Percentiles rank a stretch among this genome's conserved stretches.
These are phyloP conservation scores for Heliocybe sulcata DNA, from an alignment of 1,284 basidiomycete species.

Conservation along the genomic window DNA sequence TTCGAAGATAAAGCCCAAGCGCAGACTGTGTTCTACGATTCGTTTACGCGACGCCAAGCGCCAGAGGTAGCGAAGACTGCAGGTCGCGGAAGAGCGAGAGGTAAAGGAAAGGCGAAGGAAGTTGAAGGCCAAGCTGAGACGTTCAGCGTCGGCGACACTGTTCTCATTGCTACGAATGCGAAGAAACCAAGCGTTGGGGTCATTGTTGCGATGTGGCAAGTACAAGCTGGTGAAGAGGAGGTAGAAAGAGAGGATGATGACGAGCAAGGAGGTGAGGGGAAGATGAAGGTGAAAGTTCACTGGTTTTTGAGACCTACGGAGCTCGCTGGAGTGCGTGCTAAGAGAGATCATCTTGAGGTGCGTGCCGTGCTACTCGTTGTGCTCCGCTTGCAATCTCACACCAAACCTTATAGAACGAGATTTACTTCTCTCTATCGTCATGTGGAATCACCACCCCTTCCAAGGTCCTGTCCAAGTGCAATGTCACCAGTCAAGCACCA, in stretches of 20 bases:
- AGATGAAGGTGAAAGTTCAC: constrained; percentile 51
- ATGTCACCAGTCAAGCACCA: constrained; percentile 28
- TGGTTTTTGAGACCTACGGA: constrained; percentile 66
- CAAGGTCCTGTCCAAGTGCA: constrained; percentile 44
- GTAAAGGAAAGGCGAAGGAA: constrained; percentile 14
- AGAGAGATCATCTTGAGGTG: constrained; percentile 50
- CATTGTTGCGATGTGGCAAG: constrained; percentile 61
- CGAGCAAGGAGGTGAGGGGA: constrained; percentile 15
- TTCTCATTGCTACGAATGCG: constrained; percentile 50
- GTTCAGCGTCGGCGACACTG: constrained; percentile 56
- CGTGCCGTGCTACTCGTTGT: constrained; percentile 12
- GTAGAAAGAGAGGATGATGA: constrained; percentile 8
- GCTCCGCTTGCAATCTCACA: constrained; percentile 6
- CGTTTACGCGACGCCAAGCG: constrained; percentile 20
- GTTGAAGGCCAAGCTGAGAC: constrained; percentile 14
- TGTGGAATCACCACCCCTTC: constrained; percentile 40
- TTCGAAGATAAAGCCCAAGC: constrained; percentile 17
- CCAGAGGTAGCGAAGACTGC: constrained; percentile 13
- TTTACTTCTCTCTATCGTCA: constrained; percentile 54
- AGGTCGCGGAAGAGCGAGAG: constrained; percentile 12
- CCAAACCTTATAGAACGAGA: constrained; percentile 48
- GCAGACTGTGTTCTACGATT: constrained; percentile 22
- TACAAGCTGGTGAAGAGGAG: constrained; percentile 22
- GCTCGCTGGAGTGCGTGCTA: constrained; percentile 47
- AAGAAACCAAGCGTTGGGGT: constrained; percentile 54